phyloP scores from a whole-genome alignment of 1,284 basidiomycete species.

The Pseudozyma pruni region DNA sequence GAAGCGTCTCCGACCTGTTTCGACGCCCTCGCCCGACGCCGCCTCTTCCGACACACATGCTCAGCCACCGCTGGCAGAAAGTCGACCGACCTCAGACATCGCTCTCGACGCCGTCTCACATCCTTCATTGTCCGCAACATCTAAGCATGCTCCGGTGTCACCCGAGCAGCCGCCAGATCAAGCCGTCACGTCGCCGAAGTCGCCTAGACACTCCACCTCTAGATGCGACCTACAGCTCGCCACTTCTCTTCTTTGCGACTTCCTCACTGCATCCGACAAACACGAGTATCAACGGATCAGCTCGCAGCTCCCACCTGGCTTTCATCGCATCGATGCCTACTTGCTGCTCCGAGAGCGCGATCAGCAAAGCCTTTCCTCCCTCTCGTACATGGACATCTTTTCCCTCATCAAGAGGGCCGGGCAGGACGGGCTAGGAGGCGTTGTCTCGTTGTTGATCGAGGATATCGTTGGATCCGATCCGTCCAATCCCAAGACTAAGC shows the following conservation, averaged over 20 bases:
- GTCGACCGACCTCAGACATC: neutral
- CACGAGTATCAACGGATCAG: conserved; percentile 7
- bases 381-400: conserved; percentile 19
- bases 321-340: conserved; percentile 36
- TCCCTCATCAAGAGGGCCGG: conserved; percentile 21
- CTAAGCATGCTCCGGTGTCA: neutral
- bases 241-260: conserved; percentile 20
- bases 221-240: conserved; percentile 1
- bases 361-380: conserved; percentile 20
- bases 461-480: conserved; percentile 32
- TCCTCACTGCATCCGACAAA: conserved; percentile 16
- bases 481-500: conserved; percentile 8
- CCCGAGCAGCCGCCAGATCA: conserved; percentile 6
- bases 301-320: conserved; percentile 10
- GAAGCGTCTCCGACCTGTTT: conserved; percentile 26
- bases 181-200: neutral
- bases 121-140: no score
- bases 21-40: neutral
- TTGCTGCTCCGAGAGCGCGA: conserved; percentile 29
- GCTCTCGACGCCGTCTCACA: neutral
- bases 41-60: neutral
- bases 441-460: conserved; percentile 26
- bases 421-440: conserved; percentile 16
- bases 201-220: neutral
- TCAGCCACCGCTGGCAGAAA: neutral